Conservation (phyloP, 2,329 filamentous ascomycete species). For the Pestalotiopsis sp. region DNA sequence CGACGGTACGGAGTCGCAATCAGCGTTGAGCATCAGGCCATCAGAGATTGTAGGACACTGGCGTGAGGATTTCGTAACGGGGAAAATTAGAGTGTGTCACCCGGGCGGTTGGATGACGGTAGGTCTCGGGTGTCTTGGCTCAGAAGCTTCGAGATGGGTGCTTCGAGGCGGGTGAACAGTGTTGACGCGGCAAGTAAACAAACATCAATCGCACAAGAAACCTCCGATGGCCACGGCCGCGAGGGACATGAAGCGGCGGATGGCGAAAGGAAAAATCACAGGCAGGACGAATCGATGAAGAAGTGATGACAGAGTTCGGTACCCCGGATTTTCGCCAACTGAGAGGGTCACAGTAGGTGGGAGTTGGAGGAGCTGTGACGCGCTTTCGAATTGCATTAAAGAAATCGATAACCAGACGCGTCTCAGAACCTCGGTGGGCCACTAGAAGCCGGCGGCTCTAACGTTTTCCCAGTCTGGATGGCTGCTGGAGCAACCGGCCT, state of each 20-base stretch:
- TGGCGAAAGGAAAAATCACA: background rate
- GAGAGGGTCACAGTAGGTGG: background rate
- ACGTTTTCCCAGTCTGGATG: background rate
- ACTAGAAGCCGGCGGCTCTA: background rate
- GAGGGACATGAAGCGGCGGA: background rate
- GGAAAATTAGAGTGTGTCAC: background rate
- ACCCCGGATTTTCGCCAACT: background rate
- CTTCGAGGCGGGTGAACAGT: background rate
- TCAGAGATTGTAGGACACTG: background rate
- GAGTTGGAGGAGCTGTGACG: background rate
- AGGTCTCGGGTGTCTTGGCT: background rate
- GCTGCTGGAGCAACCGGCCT: constrained; percentile 1
- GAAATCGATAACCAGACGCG: constrained; percentile 5
- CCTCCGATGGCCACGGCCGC: too few relatives aligned
- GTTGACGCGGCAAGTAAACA: background rate
- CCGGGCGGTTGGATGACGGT: background rate
- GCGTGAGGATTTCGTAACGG: background rate
- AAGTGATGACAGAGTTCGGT: background rate
- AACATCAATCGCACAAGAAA: background rate
- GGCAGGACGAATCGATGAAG: background rate
- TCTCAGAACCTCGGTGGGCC: background rate
- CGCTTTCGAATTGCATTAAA: background rate
- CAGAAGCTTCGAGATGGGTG: background rate
- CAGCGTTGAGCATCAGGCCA: background rate
- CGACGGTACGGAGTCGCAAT: background rate